Evolutionary conservation across 2,329 filamentous ascomycete genomes (phyloP).

Genomic region (Exophiala viscosa): DNA sequence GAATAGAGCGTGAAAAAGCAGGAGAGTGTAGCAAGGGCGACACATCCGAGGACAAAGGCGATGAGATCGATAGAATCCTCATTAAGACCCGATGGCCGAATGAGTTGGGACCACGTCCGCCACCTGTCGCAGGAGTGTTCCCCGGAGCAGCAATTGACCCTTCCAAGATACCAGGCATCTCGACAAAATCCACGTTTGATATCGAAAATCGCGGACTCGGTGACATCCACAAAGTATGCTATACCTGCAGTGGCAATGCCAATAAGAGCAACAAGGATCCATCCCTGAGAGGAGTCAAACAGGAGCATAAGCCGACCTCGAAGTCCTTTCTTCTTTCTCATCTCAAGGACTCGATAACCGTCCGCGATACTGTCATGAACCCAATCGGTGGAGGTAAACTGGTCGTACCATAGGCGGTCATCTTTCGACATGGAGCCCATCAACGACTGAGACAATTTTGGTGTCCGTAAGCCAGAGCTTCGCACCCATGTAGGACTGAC

Average conservation of each 20-base stretch:
- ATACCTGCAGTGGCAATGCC: slow-evolving; percentile 79
- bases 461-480: slow-evolving; percentile 24
- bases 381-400: slow-evolving; percentile 97
- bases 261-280: slow-evolving; percentile 87
- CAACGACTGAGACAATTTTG: slow-evolving; percentile 28
- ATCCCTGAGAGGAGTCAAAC: slow-evolving; percentile 87
- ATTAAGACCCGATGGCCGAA: slow-evolving; percentile 49
- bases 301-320: slow-evolving; percentile 72
- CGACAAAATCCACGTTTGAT: slow-evolving; percentile 86
- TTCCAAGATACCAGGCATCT: slow-evolving; percentile 67
- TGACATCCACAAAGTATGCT: slow-evolving; percentile 85
- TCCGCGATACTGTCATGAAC: slow-evolving; percentile 96
- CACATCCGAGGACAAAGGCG: slow-evolving; percentile 69
- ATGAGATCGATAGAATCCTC: slow-evolving; percentile 68
- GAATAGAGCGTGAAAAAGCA: slow-evolving; percentile 81
- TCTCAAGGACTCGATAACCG: slow-evolving; percentile 78
- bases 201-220: slow-evolving; percentile 81
- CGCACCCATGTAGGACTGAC: slow-evolving; percentile 21
- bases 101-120: slow-evolving; percentile 62
- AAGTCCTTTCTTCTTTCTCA: slow-evolving; percentile 77
- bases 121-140: slow-evolving; percentile 56
- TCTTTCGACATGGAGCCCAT: slow-evolving; percentile 67
- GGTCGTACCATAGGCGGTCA: slow-evolving; percentile 96
- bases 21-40: slow-evolving; percentile 65
- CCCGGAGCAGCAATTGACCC: slow-evolving; percentile 62